Conservation (phyloP, 208 protist genomes). For the Leishmania tropica region DNA sequence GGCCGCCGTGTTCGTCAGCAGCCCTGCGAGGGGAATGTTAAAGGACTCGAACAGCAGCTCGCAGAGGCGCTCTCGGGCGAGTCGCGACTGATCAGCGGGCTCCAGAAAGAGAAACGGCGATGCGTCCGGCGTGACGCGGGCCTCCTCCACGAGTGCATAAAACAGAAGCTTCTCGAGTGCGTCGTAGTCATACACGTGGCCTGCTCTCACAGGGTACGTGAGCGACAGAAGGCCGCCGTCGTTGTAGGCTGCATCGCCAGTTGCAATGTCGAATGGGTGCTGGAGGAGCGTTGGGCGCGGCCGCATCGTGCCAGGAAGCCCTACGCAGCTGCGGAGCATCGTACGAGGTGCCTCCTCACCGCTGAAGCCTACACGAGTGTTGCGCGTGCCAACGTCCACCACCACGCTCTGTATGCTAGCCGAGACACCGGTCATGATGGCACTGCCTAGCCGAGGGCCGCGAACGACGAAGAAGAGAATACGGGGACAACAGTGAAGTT, state of each 20-base stretch:
- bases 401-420: conserved; percentile 67
- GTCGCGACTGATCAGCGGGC: conserved; percentile 93
- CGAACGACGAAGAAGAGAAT: neutral
- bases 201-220: conserved; percentile 56
- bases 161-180: conserved; percentile 86
- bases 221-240: conserved; percentile 62
- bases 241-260: conserved; percentile 68
- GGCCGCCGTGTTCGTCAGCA: conserved; percentile 94
- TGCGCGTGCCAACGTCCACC: conserved; percentile 95
- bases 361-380: conserved; percentile 95
- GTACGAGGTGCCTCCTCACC: conserved; percentile 95
- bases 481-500: neutral
- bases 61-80: conserved; percentile 93
- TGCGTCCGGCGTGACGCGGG: conserved; percentile 60
- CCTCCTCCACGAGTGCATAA: conserved; percentile 65
- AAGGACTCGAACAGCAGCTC: conserved; percentile 98
- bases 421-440: conserved; percentile 1
- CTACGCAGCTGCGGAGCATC: conserved; percentile 87
- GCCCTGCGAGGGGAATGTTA: conserved; percentile 91
- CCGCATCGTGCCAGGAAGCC: conserved; percentile 65
- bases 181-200: conserved; percentile 78
- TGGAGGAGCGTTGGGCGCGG: conserved; percentile 61
- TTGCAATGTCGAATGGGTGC: conserved; percentile 61
- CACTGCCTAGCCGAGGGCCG: neutral
- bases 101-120: conserved; percentile 96